Percentiles rank a stretch among this genome's conserved stretches.
Evolutionary conservation across 352 stramenopile genomes (phyloP).

Genomic region (Halophytophthora batemanensis): DNA sequence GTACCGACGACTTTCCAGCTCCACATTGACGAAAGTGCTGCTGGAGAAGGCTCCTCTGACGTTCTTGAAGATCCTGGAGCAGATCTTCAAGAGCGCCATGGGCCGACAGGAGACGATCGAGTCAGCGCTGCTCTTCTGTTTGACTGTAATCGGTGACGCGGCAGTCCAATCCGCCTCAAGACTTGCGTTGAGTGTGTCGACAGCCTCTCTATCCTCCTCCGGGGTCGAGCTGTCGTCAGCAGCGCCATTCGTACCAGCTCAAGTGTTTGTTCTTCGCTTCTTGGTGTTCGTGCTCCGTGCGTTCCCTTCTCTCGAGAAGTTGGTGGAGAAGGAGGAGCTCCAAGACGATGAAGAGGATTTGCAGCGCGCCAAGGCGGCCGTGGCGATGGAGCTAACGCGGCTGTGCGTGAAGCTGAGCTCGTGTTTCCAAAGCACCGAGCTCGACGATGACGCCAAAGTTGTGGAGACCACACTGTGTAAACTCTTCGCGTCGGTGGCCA

Average conservation of each 20-base stretch:
- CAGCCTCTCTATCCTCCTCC: not conserved
- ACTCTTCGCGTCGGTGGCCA: conserved; percentile 27
- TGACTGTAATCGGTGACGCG: conserved; percentile 46
- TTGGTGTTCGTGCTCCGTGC: conserved; percentile 62
- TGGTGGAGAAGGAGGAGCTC: conserved; percentile 61
- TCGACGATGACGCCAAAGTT: conserved; percentile 9
- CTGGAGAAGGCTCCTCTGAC: conserved; percentile 35
- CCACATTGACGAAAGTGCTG: conserved; percentile 45
- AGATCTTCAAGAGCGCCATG: conserved; percentile 51
- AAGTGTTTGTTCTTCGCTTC: conserved; percentile 55
- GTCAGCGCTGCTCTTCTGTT: conserved; percentile 48
- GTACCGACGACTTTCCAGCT: conserved; percentile 27
- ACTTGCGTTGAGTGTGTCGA: conserved; percentile 25
- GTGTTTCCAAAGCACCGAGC: conserved; percentile 17
- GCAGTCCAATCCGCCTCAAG: conserved; percentile 28
- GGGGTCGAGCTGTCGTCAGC: conserved; percentile 1
- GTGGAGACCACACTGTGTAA: conserved; percentile 25
- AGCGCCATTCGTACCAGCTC: conserved; percentile 25
- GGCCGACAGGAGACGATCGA: conserved; percentile 50
- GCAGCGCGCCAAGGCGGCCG: conserved; percentile 31
- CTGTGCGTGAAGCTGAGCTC: conserved; percentile 54
- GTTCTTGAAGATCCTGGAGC: conserved; percentile 54
- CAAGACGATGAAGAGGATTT: conserved; percentile 69
- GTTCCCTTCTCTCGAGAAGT: conserved; percentile 43
- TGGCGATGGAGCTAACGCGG: conserved; percentile 51